These are phyloP conservation scores for Erythrophleum ivorense DNA, from an alignment of 331 rosid species.

Conservation along the genomic window DNA sequence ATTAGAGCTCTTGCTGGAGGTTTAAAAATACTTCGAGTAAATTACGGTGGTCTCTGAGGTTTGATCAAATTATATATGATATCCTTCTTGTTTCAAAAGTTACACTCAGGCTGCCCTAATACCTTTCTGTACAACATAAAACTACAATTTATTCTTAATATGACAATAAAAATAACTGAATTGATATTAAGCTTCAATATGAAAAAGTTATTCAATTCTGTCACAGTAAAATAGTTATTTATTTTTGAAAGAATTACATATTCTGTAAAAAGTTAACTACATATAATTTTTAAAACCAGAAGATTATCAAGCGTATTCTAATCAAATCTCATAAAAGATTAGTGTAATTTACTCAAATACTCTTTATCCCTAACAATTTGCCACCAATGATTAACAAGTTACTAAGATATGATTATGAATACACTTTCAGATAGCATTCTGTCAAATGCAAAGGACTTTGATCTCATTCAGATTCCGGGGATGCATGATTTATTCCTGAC, in stretches of 20 bases:
- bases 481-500: constrained; percentile 19
- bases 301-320: background rate
- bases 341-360: background rate
- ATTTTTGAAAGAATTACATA: background rate
- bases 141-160: background rate
- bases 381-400: constrained; percentile 28
- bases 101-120: background rate
- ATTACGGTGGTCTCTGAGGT: no score
- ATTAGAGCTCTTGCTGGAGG: background rate
- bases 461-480: constrained; percentile 11
- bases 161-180: background rate
- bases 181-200: background rate
- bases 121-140: background rate
- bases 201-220: background rate
- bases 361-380: background rate
- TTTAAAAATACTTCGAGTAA: no score
- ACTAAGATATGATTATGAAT: constrained; percentile 16
- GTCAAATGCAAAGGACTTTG: background rate
- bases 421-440: constrained; percentile 8
- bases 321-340: background rate
- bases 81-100: background rate
- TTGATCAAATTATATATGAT: background rate
- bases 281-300: background rate
- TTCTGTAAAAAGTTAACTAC: background rate
- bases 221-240: background rate